Evolutionary conservation across 441 rosid genomes (phyloP), one percentile per base, ranked within the genome.

Genomic region (Gossypium gossypioides): DNA sequence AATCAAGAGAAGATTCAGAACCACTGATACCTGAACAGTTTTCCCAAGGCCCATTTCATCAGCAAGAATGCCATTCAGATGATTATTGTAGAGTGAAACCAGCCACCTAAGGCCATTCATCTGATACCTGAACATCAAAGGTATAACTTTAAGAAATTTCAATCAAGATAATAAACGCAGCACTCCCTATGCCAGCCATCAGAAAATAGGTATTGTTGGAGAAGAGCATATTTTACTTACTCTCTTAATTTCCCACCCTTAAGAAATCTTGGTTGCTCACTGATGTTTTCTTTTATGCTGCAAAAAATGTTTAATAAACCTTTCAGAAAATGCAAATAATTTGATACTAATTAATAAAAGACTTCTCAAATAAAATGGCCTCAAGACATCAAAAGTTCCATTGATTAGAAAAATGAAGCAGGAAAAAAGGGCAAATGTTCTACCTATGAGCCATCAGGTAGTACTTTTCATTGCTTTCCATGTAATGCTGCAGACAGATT

Each of bases 21-120:
- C 54, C 48, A 52, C 34, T 0, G 42, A 63, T 73, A 87, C 98
- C 97, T 93, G 98, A 78, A 93, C 98, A 73, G 98, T 91, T 89
- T 93, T 93, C 51, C 98, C 98, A 55, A 93, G 96, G 71, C 98
- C 98, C 98, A 93, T 93, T 84, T 93, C 98, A 87, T 93, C 98
- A 78, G 98, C 98, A 71, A 93, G 90, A 75, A 93, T 93, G 29
- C 97, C 98, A 83, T 93, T 93, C 74, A 93, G 81, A 82, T 93
- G 91, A 79, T 93, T 93, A 78, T 91, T 91, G 83, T 93, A 91
- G 44, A 93, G 79, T 56, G 98, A 93, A 76, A 93, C 89, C 83
- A 93, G 81, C 98, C 98, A 93, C 73, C 98, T 84, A 51, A 93
- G 82, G 73, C 98, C 98, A 78, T 88, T 91, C 96, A 93, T 89